Evolutionary conservation across 2,329 filamentous ascomycete genomes (phyloP).

Genomic region (Aspergillus tamarii): DNA sequence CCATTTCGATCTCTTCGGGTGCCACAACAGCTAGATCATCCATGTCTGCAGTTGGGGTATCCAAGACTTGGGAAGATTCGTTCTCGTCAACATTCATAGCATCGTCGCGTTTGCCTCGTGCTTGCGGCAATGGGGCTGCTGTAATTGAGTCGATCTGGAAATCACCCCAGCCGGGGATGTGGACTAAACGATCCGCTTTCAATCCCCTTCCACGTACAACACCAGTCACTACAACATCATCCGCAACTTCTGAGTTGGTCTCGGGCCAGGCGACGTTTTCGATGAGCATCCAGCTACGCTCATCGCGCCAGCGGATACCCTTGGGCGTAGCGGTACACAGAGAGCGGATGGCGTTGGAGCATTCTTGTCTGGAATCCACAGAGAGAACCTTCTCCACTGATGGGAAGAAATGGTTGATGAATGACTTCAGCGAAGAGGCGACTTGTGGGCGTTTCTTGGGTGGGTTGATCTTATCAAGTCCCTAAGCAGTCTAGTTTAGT

Average conservation of each 20-base stretch:
- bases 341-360: conserved; percentile 85
- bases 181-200: conserved; percentile 86
- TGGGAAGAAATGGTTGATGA: conserved; percentile 92
- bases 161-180: conserved; percentile 91
- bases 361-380: conserved; percentile 86
- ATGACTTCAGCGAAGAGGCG: conserved; percentile 82
- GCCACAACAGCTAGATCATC: conserved; percentile 84
- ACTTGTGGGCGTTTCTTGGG: conserved; percentile 77
- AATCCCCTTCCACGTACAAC: conserved; percentile 82
- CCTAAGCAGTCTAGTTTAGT: conserved; percentile 32
- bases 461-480: conserved; percentile 75
- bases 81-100: conserved; percentile 71
- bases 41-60: conserved; percentile 73
- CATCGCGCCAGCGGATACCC: conserved; percentile 92
- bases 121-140: conserved; percentile 68
- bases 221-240: conserved; percentile 76
- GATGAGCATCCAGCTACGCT: conserved; percentile 91
- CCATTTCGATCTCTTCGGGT: conserved; percentile 82
- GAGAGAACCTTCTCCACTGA: conserved; percentile 88
- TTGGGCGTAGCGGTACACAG: conserved; percentile 91
- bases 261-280: conserved; percentile 77
- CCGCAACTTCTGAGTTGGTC: conserved; percentile 46
- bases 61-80: conserved; percentile 57
- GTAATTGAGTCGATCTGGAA: conserved; percentile 91
- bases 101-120: conserved; percentile 57